Base-by-base conservation (phyloP, 129 eudicot genomes). In the Smallanthus sonchifolius region DNA sequence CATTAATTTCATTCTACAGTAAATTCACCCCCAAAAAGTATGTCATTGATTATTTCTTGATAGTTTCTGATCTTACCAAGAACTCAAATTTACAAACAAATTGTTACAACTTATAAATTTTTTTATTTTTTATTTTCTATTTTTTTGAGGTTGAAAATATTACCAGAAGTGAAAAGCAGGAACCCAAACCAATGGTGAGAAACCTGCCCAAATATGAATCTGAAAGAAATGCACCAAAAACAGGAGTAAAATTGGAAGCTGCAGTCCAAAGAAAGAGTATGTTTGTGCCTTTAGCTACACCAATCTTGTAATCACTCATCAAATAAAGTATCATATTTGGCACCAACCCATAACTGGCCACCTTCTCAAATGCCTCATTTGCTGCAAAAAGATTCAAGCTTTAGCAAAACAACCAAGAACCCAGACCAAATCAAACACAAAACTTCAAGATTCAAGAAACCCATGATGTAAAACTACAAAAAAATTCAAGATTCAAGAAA, bases 301-400 rank as follows among this genome's bases (percentile, higher is more conserved):
- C 65, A 76, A 92, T 85, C 64, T 85, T 81, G 85, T 92, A 92
- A 47, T 86, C 96, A 54, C 56, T 78, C 82, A 92, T 89, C 85
- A 92, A 79, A 65, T 92, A 92, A 34, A 84, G 60, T 45, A 86
- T 89, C 98, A 92, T 92, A 63, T 87, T 92, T 15, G 96, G 95
- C 70, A 77, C 69, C 59, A 92, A 62, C 14, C 98, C 98, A 79
- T 80, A 92, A 69, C 92, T 92, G 36, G 96, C 98, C 76, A 92
- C 96, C 86, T 86, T 92, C 88, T 92, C 98, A 73, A 92, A 84
- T 40, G 96, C 86, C 73, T 92, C 97, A 87, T 89, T 92, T 73
- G 87, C 97, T 90, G 87, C 74, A 61, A 14, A 73, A 60, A 60
- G 67, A 7, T 61, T 34, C 67, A 61, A 34, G 11, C 15, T 61